phyloP scores from a whole-genome alignment of 495 filamentous ascomycete genomes.

The Aspergillus ellipticus region DNA sequence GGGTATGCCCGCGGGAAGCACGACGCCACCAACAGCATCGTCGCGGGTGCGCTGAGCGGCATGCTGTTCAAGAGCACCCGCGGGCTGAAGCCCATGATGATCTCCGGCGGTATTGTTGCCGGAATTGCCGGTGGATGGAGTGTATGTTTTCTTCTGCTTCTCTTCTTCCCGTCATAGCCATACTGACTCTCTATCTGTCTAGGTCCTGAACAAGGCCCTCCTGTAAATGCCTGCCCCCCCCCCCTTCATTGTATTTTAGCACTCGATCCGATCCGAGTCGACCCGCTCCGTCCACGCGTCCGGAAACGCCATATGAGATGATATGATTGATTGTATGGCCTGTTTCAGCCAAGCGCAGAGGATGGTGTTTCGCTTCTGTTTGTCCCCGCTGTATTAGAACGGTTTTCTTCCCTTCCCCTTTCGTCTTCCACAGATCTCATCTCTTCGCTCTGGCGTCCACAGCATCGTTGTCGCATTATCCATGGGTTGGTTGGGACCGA shows the following conservation, averaged over 20 bases:
- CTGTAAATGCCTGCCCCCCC: slow-evolving; percentile 35
- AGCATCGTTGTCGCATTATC: slow-evolving; percentile 46
- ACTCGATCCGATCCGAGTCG: slow-evolving; percentile 10
- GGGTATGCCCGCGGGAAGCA: slow-evolving; percentile 86
- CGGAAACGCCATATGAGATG: slow-evolving; percentile 25
- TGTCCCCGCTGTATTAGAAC: slow-evolving; percentile 44
- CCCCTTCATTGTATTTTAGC: slow-evolving; percentile 19
- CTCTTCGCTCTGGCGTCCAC: slow-evolving; percentile 50
- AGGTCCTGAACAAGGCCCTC: slow-evolving; percentile 58
- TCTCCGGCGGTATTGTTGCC: slow-evolving; percentile 84
- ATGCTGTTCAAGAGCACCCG: slow-evolving; percentile 95
- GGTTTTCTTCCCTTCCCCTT: slow-evolving; percentile 28
- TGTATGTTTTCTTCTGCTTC: slow-evolving; percentile 51
- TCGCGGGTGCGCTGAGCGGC: slow-evolving; percentile 80
- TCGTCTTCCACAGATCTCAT: slow-evolving; percentile 35
- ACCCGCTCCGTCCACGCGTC: slow-evolving; percentile 10
- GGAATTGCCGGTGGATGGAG: slow-evolving; percentile 82
- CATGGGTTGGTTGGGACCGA: slow-evolving; percentile 44
- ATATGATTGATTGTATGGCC: slow-evolving; percentile 19
- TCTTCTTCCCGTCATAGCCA: slow-evolving; percentile 8
- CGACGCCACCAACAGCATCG: slow-evolving; percentile 81
- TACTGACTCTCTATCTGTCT: too few relatives aligned
- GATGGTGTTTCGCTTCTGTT: slow-evolving; percentile 30
- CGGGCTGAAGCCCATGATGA: slow-evolving; percentile 85
- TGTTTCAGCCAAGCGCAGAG: slow-evolving; percentile 30